Base-by-base conservation (phyloP, 805 yeast genomes). In the Suhomyces xylopsoci region DNA sequence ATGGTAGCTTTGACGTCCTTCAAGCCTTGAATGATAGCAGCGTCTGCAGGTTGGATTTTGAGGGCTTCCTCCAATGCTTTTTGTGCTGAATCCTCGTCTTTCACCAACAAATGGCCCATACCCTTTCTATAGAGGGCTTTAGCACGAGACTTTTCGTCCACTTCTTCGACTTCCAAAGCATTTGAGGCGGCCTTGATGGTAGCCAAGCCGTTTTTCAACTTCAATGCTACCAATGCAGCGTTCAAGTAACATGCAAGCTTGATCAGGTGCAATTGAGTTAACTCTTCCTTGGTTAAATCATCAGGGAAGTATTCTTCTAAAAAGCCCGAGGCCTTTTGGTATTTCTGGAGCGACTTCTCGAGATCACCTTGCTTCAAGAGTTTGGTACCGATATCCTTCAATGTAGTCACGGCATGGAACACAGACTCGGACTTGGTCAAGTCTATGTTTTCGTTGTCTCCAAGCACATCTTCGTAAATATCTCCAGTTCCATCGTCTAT, bases 71-170 rank as follows among this genome's bases (percentile, higher is more conserved):
- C 81, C 52, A 91, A 79, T 55, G 85, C 87, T 10, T 67, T 70
- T 48, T 86, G 72, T 0, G 97, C 96, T 52, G 76, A 80, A 28
- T 86, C 93, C 50, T 83, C 85, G 63, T 88, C 85, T 63, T 86
- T 86, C 20, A 78, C 72, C 7, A 80, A 69, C 54, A 82, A 69
- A 62, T 83, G 79, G 1, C 94, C 97, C 63, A 80, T 73, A 36
- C 96, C 97, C 68, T 93, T 84, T 67, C 98, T 85, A 75, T 85
- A 92, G 44, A 82, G 73, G 0, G 97, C 97, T 74, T 92, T 92
- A 15, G 96, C 90, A 66, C 80, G 81, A 20, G 90, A 83, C 56
- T 84, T 81, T 41, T 81, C 87, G 51, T 82, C 88, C 5, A 84
- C 72, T 2, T 68, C 70, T 36, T 81, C 86, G 24, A 78, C 80